These are phyloP conservation scores for Tremellales sp. DNA, from an alignment of 1,284 basidiomycete genomes.

Conservation along the genomic window DNA sequence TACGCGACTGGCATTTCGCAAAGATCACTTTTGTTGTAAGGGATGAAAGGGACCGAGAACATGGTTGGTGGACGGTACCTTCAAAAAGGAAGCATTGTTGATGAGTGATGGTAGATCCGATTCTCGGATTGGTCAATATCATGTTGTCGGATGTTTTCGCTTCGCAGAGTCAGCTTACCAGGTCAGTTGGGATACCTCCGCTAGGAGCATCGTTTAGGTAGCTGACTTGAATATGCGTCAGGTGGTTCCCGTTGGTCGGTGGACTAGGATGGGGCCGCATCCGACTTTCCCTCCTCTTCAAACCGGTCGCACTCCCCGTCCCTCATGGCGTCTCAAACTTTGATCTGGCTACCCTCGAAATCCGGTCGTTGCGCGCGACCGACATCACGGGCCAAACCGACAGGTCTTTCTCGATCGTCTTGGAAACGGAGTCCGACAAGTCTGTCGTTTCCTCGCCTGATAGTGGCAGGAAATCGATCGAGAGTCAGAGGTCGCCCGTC, in stretches of 20 bases:
- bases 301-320: constrained; percentile 44
- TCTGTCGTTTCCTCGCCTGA: constrained; percentile 4
- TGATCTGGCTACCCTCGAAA: constrained; percentile 42
- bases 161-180: constrained; percentile 33
- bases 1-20: constrained; percentile 51
- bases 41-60: constrained; percentile 49
- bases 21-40: constrained; percentile 49
- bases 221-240: constrained; percentile 10
- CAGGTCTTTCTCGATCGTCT: constrained; percentile 22
- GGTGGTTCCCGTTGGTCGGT: constrained; percentile 44
- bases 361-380: constrained; percentile 28
- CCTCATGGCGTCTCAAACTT: constrained; percentile 38
- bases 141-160: constrained; percentile 32
- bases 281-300: constrained; percentile 47
- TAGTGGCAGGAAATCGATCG: neutral
- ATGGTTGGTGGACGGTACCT: constrained; percentile 25
- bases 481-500: neutral
- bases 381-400: constrained; percentile 13
- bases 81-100: too few relatives aligned
- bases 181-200: constrained; percentile 14
- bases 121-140: constrained; percentile 38
- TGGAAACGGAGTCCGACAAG: constrained; percentile 39
- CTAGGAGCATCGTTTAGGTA: constrained; percentile 34
- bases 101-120: constrained; percentile 30
- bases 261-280: constrained; percentile 47